Evolutionary conservation across 2,329 filamentous ascomycete species (phyloP).

Genomic region (Aschersonia sp.): DNA sequence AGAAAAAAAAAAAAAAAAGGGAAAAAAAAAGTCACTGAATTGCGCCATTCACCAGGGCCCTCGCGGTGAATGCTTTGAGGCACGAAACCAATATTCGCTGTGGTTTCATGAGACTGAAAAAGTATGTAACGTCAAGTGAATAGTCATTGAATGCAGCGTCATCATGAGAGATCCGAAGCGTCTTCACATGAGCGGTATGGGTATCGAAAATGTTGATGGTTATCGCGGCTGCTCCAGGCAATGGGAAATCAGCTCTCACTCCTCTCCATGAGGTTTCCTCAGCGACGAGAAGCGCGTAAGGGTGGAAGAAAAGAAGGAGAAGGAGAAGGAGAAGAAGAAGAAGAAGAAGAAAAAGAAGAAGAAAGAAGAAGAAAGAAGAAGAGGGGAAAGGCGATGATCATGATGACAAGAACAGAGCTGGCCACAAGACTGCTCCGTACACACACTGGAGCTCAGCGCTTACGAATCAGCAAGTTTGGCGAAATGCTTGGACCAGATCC

Average conservation of each 20-base stretch:
- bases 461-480: slow-evolving; percentile 45
- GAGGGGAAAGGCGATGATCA: background rate
- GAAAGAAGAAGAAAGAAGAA: background rate
- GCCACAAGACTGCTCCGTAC: too few species aligned
- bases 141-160: too few species aligned
- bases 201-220: too few species aligned
- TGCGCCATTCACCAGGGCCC: too few species aligned
- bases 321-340: background rate
- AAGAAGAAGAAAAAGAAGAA: background rate
- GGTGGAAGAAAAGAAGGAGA: background rate
- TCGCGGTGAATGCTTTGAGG: too few species aligned
- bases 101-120: too few species aligned
- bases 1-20: too few species aligned
- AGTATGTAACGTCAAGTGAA: too few species aligned
- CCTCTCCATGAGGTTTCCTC: background rate
- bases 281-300: background rate
- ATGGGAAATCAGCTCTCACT: background rate
- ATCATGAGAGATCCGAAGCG: too few species aligned
- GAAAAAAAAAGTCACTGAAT: too few species aligned
- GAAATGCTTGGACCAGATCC: slow-evolving; percentile 99
- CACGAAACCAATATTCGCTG: too few species aligned
- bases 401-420: background rate
- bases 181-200: too few species aligned
- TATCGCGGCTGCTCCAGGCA: background rate
- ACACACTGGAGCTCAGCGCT: background rate